Evolutionary conservation across 179 eudicot species (phyloP), one percentile per base, ranked within the genome.

Genomic region (Beta macrorhiza): DNA sequence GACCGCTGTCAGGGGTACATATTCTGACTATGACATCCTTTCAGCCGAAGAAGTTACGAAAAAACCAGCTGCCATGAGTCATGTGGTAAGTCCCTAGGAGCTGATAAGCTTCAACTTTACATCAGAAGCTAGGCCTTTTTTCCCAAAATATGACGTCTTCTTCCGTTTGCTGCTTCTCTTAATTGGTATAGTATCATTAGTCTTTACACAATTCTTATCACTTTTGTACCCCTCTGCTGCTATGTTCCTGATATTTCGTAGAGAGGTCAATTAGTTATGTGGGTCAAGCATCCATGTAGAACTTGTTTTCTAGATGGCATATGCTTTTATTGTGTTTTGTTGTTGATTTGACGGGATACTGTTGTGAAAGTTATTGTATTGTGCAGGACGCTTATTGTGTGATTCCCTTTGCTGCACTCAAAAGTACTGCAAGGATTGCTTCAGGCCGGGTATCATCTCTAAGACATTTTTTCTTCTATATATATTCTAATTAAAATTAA

Each of bases 1-100:
- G 83, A 96, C 99, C 72, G 99, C 99, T 75, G 80, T 90, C 73
- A 91, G 99, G 92, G 99, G 99, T 72, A 96, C 99, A 76, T 96
- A 91, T 84, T 75, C 96, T 64, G 97, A 96, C 87, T 94, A 94
- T 83, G 98, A 97, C 76, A 87, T 96, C 85, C 98, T 96, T 79
- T 78, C 96, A 25, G 91, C 91, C 79, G 97, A 94, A 78, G 87
- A 94, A 87, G 89, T 94, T 81, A 72, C 90, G 25, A 83, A 79
- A 78, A 94, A 92, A 82, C 99, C 99, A 69, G 80, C 78, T 20
- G 86, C 88, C 71, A 74, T 94, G 77, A 84, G 94, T 74, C 99
- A 96, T 80, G 97, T 87, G 94, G 99, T 96, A 89, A 47, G 91
- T 89, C 78, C 53, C 37, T 9, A 73, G 64, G 82, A 80, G 72